phyloP scores from a whole-genome alignment of 164 flowering plant genomes.

The Piper longum region DNA sequence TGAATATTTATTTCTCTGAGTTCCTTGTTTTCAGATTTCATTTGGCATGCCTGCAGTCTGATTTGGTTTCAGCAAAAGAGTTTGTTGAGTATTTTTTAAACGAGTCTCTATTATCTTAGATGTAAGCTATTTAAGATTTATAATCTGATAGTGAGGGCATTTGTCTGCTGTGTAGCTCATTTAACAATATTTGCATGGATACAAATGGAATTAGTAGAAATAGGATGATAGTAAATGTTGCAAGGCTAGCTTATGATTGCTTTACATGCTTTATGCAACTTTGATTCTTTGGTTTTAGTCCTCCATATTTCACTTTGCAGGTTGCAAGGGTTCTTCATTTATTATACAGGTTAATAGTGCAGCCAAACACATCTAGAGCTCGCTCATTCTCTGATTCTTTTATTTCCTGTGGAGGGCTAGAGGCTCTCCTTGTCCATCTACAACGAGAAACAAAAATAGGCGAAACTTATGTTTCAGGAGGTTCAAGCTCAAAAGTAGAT shows the following conservation, averaged over 20 bases:
- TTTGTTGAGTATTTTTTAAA: no score
- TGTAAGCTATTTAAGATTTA: no score
- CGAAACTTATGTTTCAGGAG: conserved; percentile 27
- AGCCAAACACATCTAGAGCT: conserved; percentile 88
- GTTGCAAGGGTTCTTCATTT: conserved; percentile 89
- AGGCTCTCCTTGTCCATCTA: conserved; percentile 84
- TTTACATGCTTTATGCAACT: background rate
- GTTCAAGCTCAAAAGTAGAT: conserved; percentile 13
- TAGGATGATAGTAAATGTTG: no score
- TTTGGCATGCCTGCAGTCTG: no score
- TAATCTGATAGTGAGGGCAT: no score
- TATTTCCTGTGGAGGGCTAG: conserved; percentile 83
- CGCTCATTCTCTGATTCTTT: conserved; percentile 82
- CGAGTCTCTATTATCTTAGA: no score
- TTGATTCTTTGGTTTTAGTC: background rate
- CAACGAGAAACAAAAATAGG: conserved; percentile 92
- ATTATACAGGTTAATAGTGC: conserved; percentile 81
- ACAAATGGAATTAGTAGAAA: no score
- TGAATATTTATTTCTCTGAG: no score
- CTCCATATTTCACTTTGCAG: conserved; percentile 26
- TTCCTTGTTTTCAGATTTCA: no score
- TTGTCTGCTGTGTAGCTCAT: no score
- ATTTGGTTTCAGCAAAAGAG: no score
- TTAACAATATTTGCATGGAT: no score
- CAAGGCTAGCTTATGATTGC: background rate